Evolutionary conservation across 768 basidiomycete species (phyloP).

Genomic region (Fistulinella prunicolor): DNA sequence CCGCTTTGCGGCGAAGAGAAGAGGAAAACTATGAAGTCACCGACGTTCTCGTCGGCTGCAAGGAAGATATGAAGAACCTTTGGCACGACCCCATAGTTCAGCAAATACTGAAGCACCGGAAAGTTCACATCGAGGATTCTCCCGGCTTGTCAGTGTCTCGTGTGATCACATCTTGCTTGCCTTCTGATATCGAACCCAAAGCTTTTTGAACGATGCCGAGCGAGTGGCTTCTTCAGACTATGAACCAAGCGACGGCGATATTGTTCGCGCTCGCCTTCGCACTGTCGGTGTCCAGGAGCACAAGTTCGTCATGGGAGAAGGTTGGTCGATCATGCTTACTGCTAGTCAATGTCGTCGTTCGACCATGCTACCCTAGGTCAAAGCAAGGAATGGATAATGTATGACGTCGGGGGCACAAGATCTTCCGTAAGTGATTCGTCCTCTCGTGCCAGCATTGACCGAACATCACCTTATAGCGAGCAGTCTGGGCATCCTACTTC

Average conservation of each 20-base stretch:
- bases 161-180: conserved; percentile 6
- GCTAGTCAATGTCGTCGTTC: background rate
- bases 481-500: conserved; percentile 78
- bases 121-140: conserved; percentile 59
- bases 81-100: conserved; percentile 67
- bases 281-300: conserved; percentile 81
- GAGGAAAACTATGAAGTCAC: conserved; percentile 49
- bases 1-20: conserved; percentile 34
- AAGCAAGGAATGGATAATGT: conserved; percentile 75
- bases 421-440: conserved; percentile 47
- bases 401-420: conserved; percentile 77
- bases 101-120: conserved; percentile 54
- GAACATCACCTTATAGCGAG: conserved; percentile 43
- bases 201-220: conserved; percentile 68
- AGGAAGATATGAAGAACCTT: conserved; percentile 62
- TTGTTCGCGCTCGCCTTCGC: conserved; percentile 73
- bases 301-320: conserved; percentile 59
- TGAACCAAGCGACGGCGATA: conserved; percentile 71
- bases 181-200: conserved; percentile 21
- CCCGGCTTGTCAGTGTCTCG: conserved; percentile 64
- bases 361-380: conserved; percentile 37
- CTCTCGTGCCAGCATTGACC: conserved; percentile 1
- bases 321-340: conserved; percentile 34
- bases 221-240: conserved; percentile 63
- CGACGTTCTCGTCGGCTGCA: conserved; percentile 57